Evolutionary conservation across 2,329 filamentous ascomycete genomes (phyloP).

Genomic region (Aspergillus sp.): DNA sequence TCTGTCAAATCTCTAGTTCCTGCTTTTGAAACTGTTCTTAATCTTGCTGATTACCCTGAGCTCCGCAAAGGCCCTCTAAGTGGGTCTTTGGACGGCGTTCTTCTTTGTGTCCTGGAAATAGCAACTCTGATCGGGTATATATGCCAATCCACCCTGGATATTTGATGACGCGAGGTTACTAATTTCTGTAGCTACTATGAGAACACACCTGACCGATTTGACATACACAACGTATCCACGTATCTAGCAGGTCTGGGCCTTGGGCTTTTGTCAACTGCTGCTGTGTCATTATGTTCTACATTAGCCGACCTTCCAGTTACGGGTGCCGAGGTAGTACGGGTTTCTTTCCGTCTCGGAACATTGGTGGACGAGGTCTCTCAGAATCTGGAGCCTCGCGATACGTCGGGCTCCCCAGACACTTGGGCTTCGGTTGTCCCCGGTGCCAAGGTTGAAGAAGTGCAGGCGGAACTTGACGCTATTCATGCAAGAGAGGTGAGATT

Average conservation of each 20-base stretch:
- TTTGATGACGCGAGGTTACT: neutral
- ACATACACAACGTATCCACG: neutral
- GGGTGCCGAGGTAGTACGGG: constrained; percentile 44
- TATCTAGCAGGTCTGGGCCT: constrained; percentile 42
- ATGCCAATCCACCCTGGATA: neutral
- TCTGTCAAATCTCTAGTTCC: constrained; percentile 20
- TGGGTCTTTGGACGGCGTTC: constrained; percentile 47
- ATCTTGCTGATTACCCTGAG: constrained; percentile 15
- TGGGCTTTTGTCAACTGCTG: constrained; percentile 46
- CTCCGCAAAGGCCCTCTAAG: constrained; percentile 45
- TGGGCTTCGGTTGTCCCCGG: constrained; percentile 29
- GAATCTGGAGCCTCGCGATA: constrained; percentile 41
- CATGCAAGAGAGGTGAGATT: constrained; percentile 16
- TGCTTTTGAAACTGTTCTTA: constrained; percentile 21
- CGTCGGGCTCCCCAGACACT: constrained; percentile 14
- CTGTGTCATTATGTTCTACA: constrained; percentile 41
- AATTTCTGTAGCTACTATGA: constrained; percentile 12
- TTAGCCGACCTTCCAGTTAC: constrained; percentile 40
- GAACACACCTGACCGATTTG: constrained; percentile 1
- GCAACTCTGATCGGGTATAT: constrained; percentile 47
- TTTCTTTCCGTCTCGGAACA: constrained; percentile 51
- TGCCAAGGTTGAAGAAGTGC: constrained; percentile 20
- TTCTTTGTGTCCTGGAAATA: constrained; percentile 45
- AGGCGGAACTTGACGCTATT: constrained; percentile 24
- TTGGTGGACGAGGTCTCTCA: constrained; percentile 45